Percentiles rank a stretch among this genome's conserved stretches.
Evolutionary conservation across 768 basidiomycete genomes (phyloP).

Genomic region (Coprinopsis sp.): DNA sequence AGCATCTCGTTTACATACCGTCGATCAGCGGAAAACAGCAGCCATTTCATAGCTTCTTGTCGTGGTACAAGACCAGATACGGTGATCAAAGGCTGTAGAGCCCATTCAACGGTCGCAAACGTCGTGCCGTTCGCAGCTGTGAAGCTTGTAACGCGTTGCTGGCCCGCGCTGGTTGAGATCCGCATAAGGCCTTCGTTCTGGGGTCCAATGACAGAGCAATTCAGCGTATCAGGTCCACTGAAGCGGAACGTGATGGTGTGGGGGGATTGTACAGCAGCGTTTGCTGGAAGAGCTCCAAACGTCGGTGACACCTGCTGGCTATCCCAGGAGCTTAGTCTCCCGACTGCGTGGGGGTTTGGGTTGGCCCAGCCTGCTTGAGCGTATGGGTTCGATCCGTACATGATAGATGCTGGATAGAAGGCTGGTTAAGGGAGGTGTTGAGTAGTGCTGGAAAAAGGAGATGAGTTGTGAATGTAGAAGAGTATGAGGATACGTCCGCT

Average conservation of each 20-base stretch:
- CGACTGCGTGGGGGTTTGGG: constrained; percentile 5
- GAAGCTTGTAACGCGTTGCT: constrained; percentile 13
- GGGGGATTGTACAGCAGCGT: constrained; percentile 15
- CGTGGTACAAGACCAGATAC: constrained; percentile 10
- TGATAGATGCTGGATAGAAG: background rate
- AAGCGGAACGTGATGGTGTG: constrained; percentile 17
- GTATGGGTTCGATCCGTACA: constrained; percentile 18
- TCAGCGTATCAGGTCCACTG: constrained; percentile 15
- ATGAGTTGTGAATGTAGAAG: background rate
- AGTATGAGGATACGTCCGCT: background rate
- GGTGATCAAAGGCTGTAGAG: constrained; percentile 12
- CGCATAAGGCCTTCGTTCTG: constrained; percentile 13
- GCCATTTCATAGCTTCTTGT: constrained; percentile 13
- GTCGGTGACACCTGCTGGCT: constrained; percentile 13
- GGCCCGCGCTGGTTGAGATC: constrained; percentile 14
- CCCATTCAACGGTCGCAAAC: constrained; percentile 18
- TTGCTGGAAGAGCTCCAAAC: constrained; percentile 18
- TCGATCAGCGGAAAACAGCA: constrained; percentile 10
- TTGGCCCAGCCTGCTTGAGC: constrained; percentile 20
- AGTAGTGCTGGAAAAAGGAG: background rate
- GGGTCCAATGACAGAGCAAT: constrained; percentile 17
- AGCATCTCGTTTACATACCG: constrained; percentile 4
- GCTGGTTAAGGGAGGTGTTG: background rate
- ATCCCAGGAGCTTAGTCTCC: constrained; percentile 2
- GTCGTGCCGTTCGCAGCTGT: constrained; percentile 9